Evolutionary conservation across 2,329 filamentous ascomycete species (phyloP), one percentile per base, ranked within the genome.

Genomic region (Zasmidium citrigriseum): DNA sequence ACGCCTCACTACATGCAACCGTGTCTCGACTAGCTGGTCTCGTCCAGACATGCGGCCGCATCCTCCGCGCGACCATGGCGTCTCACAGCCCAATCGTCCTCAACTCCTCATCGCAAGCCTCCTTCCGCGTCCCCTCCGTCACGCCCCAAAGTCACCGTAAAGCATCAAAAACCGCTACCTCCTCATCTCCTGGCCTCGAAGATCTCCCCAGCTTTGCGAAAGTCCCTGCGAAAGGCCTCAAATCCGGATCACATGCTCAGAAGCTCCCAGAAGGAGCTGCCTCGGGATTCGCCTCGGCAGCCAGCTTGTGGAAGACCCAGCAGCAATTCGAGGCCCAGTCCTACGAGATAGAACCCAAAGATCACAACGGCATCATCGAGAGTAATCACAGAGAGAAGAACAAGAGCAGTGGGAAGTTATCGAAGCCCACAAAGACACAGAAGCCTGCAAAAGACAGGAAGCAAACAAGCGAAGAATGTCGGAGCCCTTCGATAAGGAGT

Each of bases 61-160:
- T 18, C 18, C 12, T 52, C 25, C 44, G 34, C 21, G 23, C 47
- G 34, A 64, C n/a, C 52, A 67, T 67, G 65, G 55, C 65, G 24
- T 58, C 54, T 41, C 56, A 38, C 24, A 66, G 60, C 46, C 66
- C 67, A 16, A 62, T 68, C 44, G 58, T 64, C 21, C 61, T 69
- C 21, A 44, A 62, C 46, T 68, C 65, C 24, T 67, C 67, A 27
- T 65, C 67, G 20, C 58, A 63, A 25, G 47, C 46, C 45, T 34
- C 57, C 47, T 63, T 64, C 49, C 60, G 55, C 23, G 20, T 54
- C n/a, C 60, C 63, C 11, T 61, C 63, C 10, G 55, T 56, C 22
- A 64, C 64, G 20, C 64, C 66, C 29, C 65, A 56, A 27, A 60
- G 27, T 25, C 38, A 51, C 20, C 57, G 41, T 20, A 58, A 46